These are phyloP conservation scores for Chenopodium suecicum DNA, from an alignment of 148 eudicot species.

Conservation along the genomic window DNA sequence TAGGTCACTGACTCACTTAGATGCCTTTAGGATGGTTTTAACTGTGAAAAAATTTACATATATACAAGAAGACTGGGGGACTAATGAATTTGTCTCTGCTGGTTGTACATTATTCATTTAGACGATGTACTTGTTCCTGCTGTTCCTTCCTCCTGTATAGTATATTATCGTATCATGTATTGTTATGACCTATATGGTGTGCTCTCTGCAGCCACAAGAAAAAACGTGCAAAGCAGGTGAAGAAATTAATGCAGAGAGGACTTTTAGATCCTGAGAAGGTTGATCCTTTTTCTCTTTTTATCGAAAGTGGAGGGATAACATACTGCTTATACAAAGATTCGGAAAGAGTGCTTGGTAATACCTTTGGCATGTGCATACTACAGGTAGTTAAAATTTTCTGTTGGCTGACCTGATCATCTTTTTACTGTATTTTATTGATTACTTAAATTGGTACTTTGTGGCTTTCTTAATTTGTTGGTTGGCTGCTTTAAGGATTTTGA, in stretches of 20 bases:
- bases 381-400: conserved; percentile 50
- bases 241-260: conserved; percentile 65
- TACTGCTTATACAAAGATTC: conserved; percentile 87
- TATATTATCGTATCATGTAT: background rate
- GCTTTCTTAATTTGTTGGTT: conserved; percentile 13
- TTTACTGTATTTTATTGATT: conserved; percentile 1
- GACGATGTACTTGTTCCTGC: too few relatives aligned
- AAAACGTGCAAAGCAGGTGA: conserved; percentile 72
- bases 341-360: conserved; percentile 88
- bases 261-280: conserved; percentile 79
- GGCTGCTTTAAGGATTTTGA: conserved; percentile 70
- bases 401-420: background rate
- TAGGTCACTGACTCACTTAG: too few relatives aligned
- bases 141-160: background rate
- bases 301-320: conserved; percentile 73
- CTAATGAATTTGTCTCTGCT: too few relatives aligned
- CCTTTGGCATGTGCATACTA: conserved; percentile 94
- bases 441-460: conserved; percentile 9
- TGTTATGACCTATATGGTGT: background rate
- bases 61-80: too few relatives aligned
- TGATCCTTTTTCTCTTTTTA: conserved; percentile 72
- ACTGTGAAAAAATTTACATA: too few relatives aligned
- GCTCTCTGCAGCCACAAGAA: conserved; percentile 63
- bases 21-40: too few relatives aligned
- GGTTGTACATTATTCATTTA: too few relatives aligned